Conservation (phyloP, 495 filamentous ascomycete species). For the Aspergillus biplanus region DNA sequence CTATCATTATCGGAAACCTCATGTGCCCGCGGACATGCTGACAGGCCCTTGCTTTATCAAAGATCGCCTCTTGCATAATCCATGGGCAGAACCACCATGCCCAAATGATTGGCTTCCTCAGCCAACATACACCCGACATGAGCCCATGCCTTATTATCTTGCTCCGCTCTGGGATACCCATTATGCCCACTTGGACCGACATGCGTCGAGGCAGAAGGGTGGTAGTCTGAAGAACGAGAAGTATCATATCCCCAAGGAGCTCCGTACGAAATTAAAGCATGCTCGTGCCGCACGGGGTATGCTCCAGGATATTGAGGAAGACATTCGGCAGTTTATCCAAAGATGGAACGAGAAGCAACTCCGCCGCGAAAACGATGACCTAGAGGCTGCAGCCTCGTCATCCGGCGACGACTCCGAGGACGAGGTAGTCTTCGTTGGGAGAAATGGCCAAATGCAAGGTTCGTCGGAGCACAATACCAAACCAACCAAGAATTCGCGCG, state of each 20-base stretch:
- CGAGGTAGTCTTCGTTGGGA: conserved; percentile 91
- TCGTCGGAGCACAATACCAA: conserved; percentile 45
- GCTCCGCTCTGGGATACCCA: conserved; percentile 84
- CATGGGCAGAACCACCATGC: conserved; percentile 79
- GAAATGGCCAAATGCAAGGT: conserved; percentile 75
- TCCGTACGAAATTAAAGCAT: conserved; percentile 68
- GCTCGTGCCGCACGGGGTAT: conserved; percentile 68
- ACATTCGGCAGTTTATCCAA: conserved; percentile 63
- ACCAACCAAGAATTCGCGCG: conserved; percentile 33
- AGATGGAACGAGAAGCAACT: conserved; percentile 58
- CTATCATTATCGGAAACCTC: not conserved
- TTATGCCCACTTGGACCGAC: conserved; percentile 49
- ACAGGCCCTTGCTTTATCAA: conserved; percentile 20
- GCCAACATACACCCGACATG: conserved; percentile 75
- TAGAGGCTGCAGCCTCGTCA: conserved; percentile 53
- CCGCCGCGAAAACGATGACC: conserved; percentile 45
- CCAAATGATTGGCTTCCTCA: conserved; percentile 78
- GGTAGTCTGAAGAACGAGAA: conserved; percentile 43
- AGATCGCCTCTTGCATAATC: conserved; percentile 88
- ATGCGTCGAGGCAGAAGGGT: conserved; percentile 43
- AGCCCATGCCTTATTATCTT: conserved; percentile 82
- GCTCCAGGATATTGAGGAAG: conserved; percentile 66
- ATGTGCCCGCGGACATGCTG: conserved; percentile 14
- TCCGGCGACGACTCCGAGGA: conserved; percentile 70
- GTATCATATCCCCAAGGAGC: conserved; percentile 50